Base-by-base conservation (phyloP, 306 rosid species). In the Vigna mungo region DNA sequence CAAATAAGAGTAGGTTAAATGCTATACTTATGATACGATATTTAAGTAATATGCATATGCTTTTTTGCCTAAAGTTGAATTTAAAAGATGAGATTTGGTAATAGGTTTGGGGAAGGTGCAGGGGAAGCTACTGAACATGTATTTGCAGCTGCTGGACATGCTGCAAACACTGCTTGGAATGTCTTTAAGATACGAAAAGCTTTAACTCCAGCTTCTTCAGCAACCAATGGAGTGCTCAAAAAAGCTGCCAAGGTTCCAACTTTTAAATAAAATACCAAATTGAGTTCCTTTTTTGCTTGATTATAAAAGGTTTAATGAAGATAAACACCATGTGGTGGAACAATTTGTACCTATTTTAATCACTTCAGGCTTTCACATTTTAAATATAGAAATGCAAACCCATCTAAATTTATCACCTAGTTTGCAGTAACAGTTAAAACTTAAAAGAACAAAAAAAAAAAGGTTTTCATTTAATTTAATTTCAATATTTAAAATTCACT, bases 21-120 rank as follows among this genome's bases (percentile, higher is more conserved):
- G 34, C 4, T 30, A 30, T 30, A 30, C 34, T 30, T 30, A 30
- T 30, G 34, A 30, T 3, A 30, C 4, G 34, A 30, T 30, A 30
- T 30, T 30, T 30, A 30, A 30, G 34, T 30, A 30, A 30, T 30
- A 30, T 25, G 8, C 8, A 37, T 6, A 37, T 36, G 41, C 9
- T 34, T 36, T 36, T 36, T 36, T 36, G 41, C 6, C 7, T 36
- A 6, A 0, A 36, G 11, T 8, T 9, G 30, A 20, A 54, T 54
- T 55, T 20, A 7, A 54, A 25, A 4, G 13, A 43, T 17, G 2
- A 2, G 63, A 23, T 25, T 80, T 82, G 85, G n/a, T 17, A 63
- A 43, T 76, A 92, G 95, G 89, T 94, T 70, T 71, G 98, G 98
- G 41, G 97, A 94, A 60, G 75, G 77, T 73, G 98, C 98, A 15